These are phyloP conservation scores for Mallotus nudiflorus DNA, from an alignment of 345 rosid genomes.

Conservation along the genomic window DNA sequence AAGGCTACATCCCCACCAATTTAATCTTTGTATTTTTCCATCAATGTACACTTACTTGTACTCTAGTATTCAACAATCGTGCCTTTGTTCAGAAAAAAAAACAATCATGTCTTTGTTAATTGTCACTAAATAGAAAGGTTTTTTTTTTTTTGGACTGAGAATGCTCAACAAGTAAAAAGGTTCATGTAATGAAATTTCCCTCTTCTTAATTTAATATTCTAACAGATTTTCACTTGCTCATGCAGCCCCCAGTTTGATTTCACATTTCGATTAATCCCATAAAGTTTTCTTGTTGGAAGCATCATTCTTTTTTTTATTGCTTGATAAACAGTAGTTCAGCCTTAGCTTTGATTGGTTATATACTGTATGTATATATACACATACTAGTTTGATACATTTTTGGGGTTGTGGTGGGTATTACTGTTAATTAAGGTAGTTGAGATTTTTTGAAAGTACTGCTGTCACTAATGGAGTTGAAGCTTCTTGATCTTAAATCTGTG, in stretches of 20 bases:
- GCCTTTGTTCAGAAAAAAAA: too few relatives aligned
- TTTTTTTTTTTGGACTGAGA: background rate
- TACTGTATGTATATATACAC: too few relatives aligned
- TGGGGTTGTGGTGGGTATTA: background rate
- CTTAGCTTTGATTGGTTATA: background rate
- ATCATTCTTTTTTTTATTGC: conserved; percentile 9
- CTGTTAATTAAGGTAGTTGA: conserved; percentile 3
- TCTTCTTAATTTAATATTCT: too few relatives aligned
- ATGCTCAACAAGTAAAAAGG: too few relatives aligned
- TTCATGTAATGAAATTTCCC: too few relatives aligned
- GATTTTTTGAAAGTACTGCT: background rate
- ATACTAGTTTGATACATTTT: conserved; percentile 1
- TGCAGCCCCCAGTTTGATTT: conserved; percentile 8
- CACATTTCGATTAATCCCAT: conserved; percentile 22
- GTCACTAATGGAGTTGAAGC: conserved; percentile 46
- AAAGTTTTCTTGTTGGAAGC: conserved; percentile 33
- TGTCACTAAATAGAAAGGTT: background rate
- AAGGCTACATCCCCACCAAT: background rate
- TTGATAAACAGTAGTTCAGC: background rate
- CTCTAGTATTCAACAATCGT: background rate
- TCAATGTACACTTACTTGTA: background rate
- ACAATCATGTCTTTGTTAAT: background rate
- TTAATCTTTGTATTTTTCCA: conserved; percentile 3
- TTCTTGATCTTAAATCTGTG: conserved; percentile 31
- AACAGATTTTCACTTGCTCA: background rate